phyloP scores from a whole-genome alignment of 371 early-diverging fungal genomes.

The Zopfochytrium polystomum region DNA sequence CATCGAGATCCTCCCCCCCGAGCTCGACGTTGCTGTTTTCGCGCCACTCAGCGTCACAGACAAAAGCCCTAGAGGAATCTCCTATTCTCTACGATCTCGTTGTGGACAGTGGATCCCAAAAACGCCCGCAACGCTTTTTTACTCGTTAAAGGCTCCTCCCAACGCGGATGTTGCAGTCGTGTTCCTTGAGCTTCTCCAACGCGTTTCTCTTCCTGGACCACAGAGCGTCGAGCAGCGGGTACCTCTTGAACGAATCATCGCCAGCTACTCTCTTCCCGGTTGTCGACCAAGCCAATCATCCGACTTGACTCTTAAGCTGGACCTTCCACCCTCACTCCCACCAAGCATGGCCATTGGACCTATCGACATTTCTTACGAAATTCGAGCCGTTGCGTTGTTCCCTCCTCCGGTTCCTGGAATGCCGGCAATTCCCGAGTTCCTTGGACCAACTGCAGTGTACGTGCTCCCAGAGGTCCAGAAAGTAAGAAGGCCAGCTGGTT shows the following conservation, averaged over 20 bases:
- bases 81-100: slow-evolving; percentile 13
- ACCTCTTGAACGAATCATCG: slow-evolving; percentile 1
- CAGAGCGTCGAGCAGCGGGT: neutral
- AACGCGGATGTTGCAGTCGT: slow-evolving; percentile 17
- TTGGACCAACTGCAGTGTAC: too few species aligned
- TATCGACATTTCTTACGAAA: slow-evolving; percentile 18
- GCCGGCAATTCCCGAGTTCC: too few species aligned
- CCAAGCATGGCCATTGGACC: slow-evolving; percentile 18
- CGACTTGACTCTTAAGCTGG: slow-evolving; percentile 10
- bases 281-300: slow-evolving; percentile 4
- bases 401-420: slow-evolving; percentile 13
- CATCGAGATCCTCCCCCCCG: slow-evolving; percentile 4
- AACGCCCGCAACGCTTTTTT: slow-evolving; percentile 16
- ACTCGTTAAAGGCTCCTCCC: slow-evolving; percentile 17
- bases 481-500: too few species aligned
- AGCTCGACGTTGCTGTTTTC: neutral
- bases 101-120: slow-evolving; percentile 18
- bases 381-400: slow-evolving; percentile 21
- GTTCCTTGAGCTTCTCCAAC: slow-evolving; percentile 14
- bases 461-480: too few species aligned
- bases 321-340: slow-evolving; percentile 12
- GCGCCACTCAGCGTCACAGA: slow-evolving; percentile 10
- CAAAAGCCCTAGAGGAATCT: slow-evolving; percentile 15
- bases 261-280: slow-evolving; percentile 14
- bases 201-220: slow-evolving; percentile 4